A percentile compares a stretch with the other conserved stretches of the same genome.
Conservation (phyloP, 345 rosid genomes). For the Eucalyptus globulus region DNA sequence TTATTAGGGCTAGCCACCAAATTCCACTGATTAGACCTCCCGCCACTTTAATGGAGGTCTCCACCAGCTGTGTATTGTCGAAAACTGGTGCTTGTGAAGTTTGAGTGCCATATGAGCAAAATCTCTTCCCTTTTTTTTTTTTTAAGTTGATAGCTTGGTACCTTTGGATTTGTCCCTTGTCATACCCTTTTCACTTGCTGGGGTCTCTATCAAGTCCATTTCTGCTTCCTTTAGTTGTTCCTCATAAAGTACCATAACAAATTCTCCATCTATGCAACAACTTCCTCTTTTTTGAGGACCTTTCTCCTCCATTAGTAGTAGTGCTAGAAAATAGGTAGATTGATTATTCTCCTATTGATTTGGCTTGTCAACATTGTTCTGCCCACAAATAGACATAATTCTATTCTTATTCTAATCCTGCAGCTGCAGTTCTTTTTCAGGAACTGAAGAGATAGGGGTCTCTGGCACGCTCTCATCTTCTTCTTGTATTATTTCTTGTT, state of each 20-base stretch:
- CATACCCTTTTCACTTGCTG: rapidly evolving
- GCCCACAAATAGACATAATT: rapidly evolving
- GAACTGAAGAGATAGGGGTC: too few species aligned
- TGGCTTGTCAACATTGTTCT: rapidly evolving
- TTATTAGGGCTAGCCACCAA: too few species aligned
- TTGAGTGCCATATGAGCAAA: rapidly evolving
- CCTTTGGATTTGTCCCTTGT: too few species aligned
- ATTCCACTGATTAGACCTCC: too few species aligned
- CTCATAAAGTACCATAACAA: rapidly evolving
- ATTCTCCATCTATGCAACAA: rapidly evolving
- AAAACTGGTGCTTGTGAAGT: too few species aligned
- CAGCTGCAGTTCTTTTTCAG: rapidly evolving
- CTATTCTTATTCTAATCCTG: too few species aligned
- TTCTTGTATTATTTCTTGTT: rapidly evolving
- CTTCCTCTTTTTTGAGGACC: too few species aligned
- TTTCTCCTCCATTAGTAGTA: too few species aligned
- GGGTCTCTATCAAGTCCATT: too few species aligned
- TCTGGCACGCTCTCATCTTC: rapidly evolving
- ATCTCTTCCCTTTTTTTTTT: too few species aligned
- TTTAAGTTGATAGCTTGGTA: rapidly evolving
- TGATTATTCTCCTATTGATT: rapidly evolving
- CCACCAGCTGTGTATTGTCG: rapidly evolving
- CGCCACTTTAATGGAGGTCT: rapidly evolving
- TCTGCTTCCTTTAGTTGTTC: too few species aligned
- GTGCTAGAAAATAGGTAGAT: too few species aligned